Percentiles rank a stretch among this genome's conserved stretches.
Conservation (phyloP, 1,284 basidiomycete species). For the Pseudozyma thailandica region DNA sequence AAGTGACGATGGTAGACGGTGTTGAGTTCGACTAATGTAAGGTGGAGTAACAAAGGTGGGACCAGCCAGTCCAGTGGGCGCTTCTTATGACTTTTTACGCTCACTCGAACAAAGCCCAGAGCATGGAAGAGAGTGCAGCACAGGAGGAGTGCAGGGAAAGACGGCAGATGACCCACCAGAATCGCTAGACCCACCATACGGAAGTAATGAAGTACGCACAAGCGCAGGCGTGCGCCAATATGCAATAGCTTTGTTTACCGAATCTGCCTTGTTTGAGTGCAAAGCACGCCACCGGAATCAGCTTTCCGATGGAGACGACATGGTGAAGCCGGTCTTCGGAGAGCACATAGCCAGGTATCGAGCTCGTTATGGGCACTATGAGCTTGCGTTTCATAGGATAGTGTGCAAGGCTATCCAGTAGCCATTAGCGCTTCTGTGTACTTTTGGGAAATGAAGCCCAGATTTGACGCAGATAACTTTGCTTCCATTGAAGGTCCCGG, state of each 20-base stretch:
- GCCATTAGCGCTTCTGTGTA: neutral
- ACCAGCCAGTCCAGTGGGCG: conserved; percentile 7
- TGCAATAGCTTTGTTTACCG: neutral
- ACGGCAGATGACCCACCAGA: conserved; percentile 7
- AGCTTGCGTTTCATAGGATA: conserved; percentile 22
- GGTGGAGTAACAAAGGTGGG: conserved; percentile 16
- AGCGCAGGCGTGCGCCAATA: too few species aligned
- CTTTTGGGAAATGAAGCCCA: conserved; percentile 21
- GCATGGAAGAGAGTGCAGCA: neutral
- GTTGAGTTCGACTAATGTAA: too few species aligned
- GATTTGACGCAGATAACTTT: neutral
- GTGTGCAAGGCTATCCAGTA: conserved; percentile 5
- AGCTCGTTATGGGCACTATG: conserved; percentile 1
- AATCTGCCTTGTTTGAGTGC: conserved; percentile 7
- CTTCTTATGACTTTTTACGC: conserved; percentile 1
- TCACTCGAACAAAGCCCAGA: too few species aligned
- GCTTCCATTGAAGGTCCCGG: conserved; percentile 9
- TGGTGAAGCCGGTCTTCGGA: conserved; percentile 4
- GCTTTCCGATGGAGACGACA: neutral
- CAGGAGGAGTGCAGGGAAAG: neutral
- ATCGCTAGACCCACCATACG: conserved; percentile 20
- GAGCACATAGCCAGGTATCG: neutral
- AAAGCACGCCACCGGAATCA: conserved; percentile 15
- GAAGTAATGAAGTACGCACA: neutral
- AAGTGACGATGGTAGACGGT: too few species aligned